Percentiles rank a stretch among this genome's conserved stretches.
These are phyloP conservation scores for Isabelozyma gotoi DNA, from an alignment of 805 yeast species.

Conservation along the genomic window DNA sequence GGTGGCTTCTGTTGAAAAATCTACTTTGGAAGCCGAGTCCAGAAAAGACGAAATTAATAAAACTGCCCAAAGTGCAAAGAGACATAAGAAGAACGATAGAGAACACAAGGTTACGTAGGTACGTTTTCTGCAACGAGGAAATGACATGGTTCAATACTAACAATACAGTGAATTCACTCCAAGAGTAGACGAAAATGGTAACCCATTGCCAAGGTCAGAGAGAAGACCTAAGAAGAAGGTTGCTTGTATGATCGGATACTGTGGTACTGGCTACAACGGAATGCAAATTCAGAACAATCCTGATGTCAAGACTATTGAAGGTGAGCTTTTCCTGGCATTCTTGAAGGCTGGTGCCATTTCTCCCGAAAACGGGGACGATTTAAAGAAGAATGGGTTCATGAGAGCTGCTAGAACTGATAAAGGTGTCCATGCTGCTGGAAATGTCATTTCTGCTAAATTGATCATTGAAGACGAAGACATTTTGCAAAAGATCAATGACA, in stretches of 20 bases:
- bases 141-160: not conserved
- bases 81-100: conserved; percentile 20
- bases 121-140: conserved; percentile 38
- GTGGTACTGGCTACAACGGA: conserved; percentile 96
- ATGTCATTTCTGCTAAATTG: conserved; percentile 79
- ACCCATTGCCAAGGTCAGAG: conserved; percentile 54
- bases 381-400: conserved; percentile 85
- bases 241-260: conserved; percentile 88
- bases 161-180: conserved; percentile 33
- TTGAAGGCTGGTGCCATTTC: conserved; percentile 87
- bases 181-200: conserved; percentile 61
- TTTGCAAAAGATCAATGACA: conserved; percentile 66
- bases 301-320: conserved; percentile 85
- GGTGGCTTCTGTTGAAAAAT: not conserved
- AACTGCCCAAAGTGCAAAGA: conserved; percentile 9
- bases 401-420: conserved; percentile 89
- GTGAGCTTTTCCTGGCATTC: conserved; percentile 81
- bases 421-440: conserved; percentile 98
- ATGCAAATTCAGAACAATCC: conserved; percentile 84
- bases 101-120: conserved; percentile 55
- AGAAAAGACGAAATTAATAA: not conserved
- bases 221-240: conserved; percentile 86
- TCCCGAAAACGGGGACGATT: conserved; percentile 80
- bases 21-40: not conserved
- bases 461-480: conserved; percentile 80